Conservation (phyloP, 179 eudicot species). For the Silene coronaria region DNA sequence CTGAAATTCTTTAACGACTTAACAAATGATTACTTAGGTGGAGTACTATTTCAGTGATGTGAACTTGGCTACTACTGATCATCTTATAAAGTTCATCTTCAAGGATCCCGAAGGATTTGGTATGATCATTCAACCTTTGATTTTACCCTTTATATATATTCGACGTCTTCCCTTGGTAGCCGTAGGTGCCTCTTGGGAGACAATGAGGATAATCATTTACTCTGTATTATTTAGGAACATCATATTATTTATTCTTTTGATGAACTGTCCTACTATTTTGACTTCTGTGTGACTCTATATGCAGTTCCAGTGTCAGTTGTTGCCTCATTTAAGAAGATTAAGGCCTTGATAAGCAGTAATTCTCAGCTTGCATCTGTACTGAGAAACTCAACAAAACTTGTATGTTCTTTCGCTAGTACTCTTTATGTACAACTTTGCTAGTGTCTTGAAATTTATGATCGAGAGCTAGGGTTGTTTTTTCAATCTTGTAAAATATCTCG, state of each 20-base stretch:
- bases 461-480: conserved; percentile 1
- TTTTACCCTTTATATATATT: not conserved
- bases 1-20: not conserved
- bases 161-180: not conserved
- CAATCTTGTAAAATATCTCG: not conserved
- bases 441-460: not conserved
- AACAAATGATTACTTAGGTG: conserved; percentile 40
- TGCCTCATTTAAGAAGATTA: conserved; percentile 90
- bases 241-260: not conserved
- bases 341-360: conserved; percentile 57
- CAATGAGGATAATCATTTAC: not conserved
- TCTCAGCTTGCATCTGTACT: conserved; percentile 81
- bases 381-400: conserved; percentile 71
- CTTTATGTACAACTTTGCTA: not conserved
- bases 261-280: conserved; percentile 4
- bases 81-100: conserved; percentile 67
- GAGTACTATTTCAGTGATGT: conserved; percentile 97
- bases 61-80: conserved; percentile 96
- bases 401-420: conserved; percentile 28
- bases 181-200: not conserved
- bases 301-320: conserved; percentile 88
- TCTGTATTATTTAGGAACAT: conserved; percentile 4
- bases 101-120: conserved; percentile 94
- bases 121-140: conserved; percentile 29
- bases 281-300: conserved; percentile 17